Percentiles rank a stretch among this genome's conserved stretches.
These are phyloP conservation scores for Brassica carinata DNA, from an alignment of 345 rosid genomes.

Conservation along the genomic window DNA sequence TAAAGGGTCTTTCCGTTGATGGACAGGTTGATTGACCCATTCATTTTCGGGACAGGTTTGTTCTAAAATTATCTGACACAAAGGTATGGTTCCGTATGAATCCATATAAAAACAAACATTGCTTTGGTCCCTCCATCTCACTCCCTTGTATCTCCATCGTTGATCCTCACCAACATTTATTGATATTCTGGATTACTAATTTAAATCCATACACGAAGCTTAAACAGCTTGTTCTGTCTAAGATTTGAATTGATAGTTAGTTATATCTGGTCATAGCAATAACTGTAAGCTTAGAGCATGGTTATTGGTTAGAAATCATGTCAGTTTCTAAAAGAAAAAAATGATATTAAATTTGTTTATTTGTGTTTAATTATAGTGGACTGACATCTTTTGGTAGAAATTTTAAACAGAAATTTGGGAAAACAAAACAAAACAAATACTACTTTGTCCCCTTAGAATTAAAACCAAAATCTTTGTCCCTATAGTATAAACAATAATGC, in stretches of 20 bases:
- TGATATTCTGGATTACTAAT: neutral
- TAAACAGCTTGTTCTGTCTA: constrained; percentile 7
- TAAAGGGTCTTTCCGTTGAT: constrained; percentile 45
- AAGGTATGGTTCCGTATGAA: constrained; percentile 41
- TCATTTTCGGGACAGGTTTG: constrained; percentile 38
- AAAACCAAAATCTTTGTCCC: too few relatives aligned
- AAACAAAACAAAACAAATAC: too few relatives aligned
- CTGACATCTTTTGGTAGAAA: too few relatives aligned
- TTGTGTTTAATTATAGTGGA: too few relatives aligned
- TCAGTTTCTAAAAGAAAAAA: too few relatives aligned
- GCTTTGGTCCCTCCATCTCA: constrained; percentile 33
- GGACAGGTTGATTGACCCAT: constrained; percentile 53
- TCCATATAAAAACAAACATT: constrained; percentile 33
- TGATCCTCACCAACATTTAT: neutral
- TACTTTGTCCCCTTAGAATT: too few relatives aligned
- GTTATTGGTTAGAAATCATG: too few relatives aligned
- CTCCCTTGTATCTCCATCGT: constrained; percentile 23
- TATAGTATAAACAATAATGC: too few relatives aligned
- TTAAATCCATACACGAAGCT: neutral
- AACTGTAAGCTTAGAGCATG: neutral
- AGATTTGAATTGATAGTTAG: constrained; percentile 1
- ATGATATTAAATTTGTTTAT: too few relatives aligned
- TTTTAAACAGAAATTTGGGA: too few relatives aligned
- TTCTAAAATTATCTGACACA: constrained; percentile 37
- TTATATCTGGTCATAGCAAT: neutral